Base-by-base conservation (phyloP, 2,329 filamentous ascomycete genomes). In the Botrytis porri region DNA sequence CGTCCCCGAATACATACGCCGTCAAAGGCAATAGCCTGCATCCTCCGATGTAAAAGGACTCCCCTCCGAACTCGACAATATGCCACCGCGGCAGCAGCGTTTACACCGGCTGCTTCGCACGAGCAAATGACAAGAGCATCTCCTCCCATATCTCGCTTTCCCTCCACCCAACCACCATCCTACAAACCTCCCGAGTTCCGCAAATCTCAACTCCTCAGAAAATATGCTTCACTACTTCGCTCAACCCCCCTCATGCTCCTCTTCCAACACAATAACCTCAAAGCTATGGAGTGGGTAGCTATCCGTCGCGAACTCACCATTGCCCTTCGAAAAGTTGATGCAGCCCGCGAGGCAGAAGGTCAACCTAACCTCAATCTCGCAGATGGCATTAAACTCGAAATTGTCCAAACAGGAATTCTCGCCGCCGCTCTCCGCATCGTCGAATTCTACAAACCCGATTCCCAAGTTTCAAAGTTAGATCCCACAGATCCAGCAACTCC, bases 391-490 rank as follows among this genome's bases (percentile, higher is more conserved):
- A 91, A 93, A 82, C 81, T 98, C 39, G 92, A 97, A 81, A 93
- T 97, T 39, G 85, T 99, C 72, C 92, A 96, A 80, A 96, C 93
- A 22, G 92, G 93, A 80, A 97, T 99, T 80, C 93, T 99, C 81
- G 90, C 91, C 77, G 89, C 93, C 29, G 95, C 95, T 1, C 85
- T 98, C 75, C 91, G 92, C 77, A 88, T 98, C 69, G 90, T 95
- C 75, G 95, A 98, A 80, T 97, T 94, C 83, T 97, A 89, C 80
- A 88, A 88, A 80, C 87, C 86, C 75, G 83, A 77, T 6, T 82
- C 84, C 29, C 77, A 81, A 8, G 78, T 81, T 29, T n/a, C 70
- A 1, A 57, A 39, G 29, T 43, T 75, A 18, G 74, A 77, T 71
- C 74, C 76, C 20, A 77, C 70, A 41, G 66, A 77, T 65, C 75